Evolutionary conservation across 495 filamentous ascomycete species (phyloP).

Genomic region (Tuber brumale): DNA sequence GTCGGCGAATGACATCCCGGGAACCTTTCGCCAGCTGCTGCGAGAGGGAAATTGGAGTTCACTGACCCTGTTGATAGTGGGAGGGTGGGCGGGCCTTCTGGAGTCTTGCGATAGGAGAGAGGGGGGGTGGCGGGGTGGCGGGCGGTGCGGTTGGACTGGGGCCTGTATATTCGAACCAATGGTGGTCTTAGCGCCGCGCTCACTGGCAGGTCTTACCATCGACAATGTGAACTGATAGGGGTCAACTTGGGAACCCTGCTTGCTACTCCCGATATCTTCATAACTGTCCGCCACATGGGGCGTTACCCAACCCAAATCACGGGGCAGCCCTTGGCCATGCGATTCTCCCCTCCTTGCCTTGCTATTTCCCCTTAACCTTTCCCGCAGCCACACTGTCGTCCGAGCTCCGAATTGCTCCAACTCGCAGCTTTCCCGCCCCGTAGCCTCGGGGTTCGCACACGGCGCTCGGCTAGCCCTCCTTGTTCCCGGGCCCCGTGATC

Average conservation of each 20-base stretch:
- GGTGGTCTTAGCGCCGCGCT: slow-evolving; percentile 66
- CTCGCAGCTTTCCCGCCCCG: slow-evolving; percentile 44
- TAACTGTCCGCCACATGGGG: slow-evolving; percentile 61
- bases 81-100: slow-evolving; percentile 27
- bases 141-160: slow-evolving; percentile 35
- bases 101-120: slow-evolving; percentile 17
- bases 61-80: slow-evolving; percentile 30
- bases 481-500: slow-evolving; percentile 72
- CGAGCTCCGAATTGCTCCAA: slow-evolving; percentile 31
- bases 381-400: slow-evolving; percentile 37
- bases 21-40: slow-evolving; percentile 47
- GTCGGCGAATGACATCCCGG: slow-evolving; percentile 67
- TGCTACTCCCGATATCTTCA: slow-evolving; percentile 69
- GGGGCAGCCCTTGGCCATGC: slow-evolving; percentile 52
- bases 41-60: slow-evolving; percentile 22
- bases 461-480: slow-evolving; percentile 85
- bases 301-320: slow-evolving; percentile 82
- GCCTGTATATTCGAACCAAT: slow-evolving; percentile 55
- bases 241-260: slow-evolving; percentile 83
- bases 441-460: slow-evolving; percentile 64
- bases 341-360: slow-evolving; percentile 43
- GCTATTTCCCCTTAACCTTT: slow-evolving; percentile 44
- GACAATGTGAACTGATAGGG: slow-evolving; percentile 85
- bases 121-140: slow-evolving; percentile 17
- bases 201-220: slow-evolving; percentile 70